Evolutionary conservation across 2,329 filamentous ascomycete genomes (phyloP).

Genomic region (Epichloe bromicola): DNA sequence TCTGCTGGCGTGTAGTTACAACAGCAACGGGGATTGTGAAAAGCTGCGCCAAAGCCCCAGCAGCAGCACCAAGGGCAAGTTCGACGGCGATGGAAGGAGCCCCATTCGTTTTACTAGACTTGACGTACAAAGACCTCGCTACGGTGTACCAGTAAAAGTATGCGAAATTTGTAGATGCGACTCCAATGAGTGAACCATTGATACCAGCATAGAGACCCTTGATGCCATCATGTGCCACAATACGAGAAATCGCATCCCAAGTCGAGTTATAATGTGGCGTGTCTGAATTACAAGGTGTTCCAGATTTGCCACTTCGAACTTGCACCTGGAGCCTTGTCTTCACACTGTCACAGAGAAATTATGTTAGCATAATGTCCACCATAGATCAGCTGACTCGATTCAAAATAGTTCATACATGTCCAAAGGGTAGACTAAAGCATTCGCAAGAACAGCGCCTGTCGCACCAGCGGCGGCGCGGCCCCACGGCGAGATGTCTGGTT

Average conservation of each 20-base stretch:
- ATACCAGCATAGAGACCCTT: constrained; percentile 82
- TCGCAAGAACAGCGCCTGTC: constrained; percentile 84
- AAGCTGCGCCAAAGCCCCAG: constrained; percentile 82
- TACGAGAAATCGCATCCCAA: constrained; percentile 77
- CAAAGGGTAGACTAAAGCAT: constrained; percentile 88
- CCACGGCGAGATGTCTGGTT: constrained; percentile 75
- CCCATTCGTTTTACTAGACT: constrained; percentile 33
- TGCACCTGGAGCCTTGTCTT: constrained; percentile 96
- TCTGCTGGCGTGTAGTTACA: constrained; percentile 91
- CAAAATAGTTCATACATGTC: constrained; percentile 60
- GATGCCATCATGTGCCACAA: constrained; percentile 67
- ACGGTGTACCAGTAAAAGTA: constrained; percentile 99
- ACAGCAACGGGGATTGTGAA: constrained; percentile 96
- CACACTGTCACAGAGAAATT: constrained; percentile 44
- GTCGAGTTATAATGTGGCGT: constrained; percentile 70
- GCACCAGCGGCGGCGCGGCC: constrained; percentile 85
- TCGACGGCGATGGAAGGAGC: constrained; percentile 70
- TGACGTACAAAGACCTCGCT: constrained; percentile 68
- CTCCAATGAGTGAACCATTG: constrained; percentile 71
- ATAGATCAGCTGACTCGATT: background rate
- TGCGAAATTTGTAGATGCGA: constrained; percentile 95
- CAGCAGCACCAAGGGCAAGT: constrained; percentile 70
- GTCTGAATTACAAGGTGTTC: constrained; percentile 27
- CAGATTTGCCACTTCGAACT: constrained; percentile 48
- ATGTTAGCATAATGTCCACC: background rate